Conservation (phyloP, 306 rosid species). For the Lathyrus sativus region DNA sequence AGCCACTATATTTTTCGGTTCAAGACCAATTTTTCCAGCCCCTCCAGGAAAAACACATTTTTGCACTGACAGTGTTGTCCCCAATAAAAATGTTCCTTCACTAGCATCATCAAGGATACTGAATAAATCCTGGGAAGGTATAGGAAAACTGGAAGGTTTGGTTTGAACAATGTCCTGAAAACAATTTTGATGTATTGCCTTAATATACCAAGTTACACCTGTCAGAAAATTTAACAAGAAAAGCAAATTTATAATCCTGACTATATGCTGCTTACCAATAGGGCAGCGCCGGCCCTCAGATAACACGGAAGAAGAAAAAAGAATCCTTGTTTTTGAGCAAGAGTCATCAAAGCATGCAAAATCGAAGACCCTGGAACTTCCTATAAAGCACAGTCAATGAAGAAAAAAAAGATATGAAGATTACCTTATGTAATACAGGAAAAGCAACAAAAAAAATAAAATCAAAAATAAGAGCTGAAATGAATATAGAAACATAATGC, state of each 20-base stretch:
- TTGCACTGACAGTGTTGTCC: constrained; percentile 68
- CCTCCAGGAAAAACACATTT: constrained; percentile 72
- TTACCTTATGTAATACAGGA: constrained; percentile 4
- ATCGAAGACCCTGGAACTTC: constrained; percentile 73
- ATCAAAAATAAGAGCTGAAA: constrained; percentile 9
- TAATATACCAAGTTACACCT: constrained; percentile 21
- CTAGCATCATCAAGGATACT: constrained; percentile 79
- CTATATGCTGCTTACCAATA: constrained; percentile 61
- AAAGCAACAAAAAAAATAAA: neutral
- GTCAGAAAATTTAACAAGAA: constrained; percentile 15
- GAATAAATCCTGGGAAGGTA: constrained; percentile 69
- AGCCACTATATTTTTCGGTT: constrained; percentile 75
- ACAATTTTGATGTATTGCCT: constrained; percentile 29
- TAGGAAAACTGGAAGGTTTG: constrained; percentile 57
- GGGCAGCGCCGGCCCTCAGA: constrained; percentile 84
- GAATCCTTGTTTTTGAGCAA: constrained; percentile 59
- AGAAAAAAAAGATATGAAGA: constrained; percentile 20
- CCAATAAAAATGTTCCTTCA: constrained; percentile 75
- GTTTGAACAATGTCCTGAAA: constrained; percentile 81
- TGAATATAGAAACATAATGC: constrained; percentile 7
- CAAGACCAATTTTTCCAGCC: constrained; percentile 75
- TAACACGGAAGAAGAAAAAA: constrained; percentile 60
- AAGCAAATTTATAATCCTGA: constrained; percentile 24
- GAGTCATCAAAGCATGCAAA: constrained; percentile 54
- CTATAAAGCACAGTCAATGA: constrained; percentile 51